A percentile compares a stretch with the other conserved stretches of the same genome.
These are phyloP conservation scores for Trichoderma koningii DNA, from an alignment of 2,329 filamentous ascomycete genomes.

Conservation along the genomic window DNA sequence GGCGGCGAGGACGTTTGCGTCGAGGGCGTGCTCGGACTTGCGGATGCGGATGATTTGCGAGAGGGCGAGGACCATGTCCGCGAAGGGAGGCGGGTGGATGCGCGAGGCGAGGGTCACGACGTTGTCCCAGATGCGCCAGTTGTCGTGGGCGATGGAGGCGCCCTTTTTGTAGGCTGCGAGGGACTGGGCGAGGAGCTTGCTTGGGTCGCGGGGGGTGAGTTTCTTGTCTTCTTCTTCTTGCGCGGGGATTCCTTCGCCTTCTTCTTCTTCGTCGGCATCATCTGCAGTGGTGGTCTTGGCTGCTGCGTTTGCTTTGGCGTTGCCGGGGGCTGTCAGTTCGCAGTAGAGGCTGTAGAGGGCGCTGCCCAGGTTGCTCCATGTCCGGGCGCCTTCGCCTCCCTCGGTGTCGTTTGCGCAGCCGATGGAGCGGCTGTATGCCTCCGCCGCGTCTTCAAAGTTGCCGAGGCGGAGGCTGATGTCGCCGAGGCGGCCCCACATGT, in stretches of 20 bases:
- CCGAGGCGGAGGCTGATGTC: constrained; percentile 81
- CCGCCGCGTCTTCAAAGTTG: constrained; percentile 75
- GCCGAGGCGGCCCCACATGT: constrained; percentile 87
- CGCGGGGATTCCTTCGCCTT: no score
- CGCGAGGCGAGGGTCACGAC: constrained; percentile 84
- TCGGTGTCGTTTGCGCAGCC: constrained; percentile 59
- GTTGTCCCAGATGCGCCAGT: constrained; percentile 96
- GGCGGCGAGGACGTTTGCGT: constrained; percentile 69
- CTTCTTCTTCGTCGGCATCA: constrained; percentile 32
- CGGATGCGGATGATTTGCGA: constrained; percentile 75
- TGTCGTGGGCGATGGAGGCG: constrained; percentile 77
- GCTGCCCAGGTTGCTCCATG: constrained; percentile 92
- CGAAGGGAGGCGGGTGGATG: constrained; percentile 71
- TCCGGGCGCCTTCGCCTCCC: constrained; percentile 86
- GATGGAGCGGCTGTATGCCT: constrained; percentile 82
- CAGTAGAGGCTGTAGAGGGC: constrained; percentile 72
- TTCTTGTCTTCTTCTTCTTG: constrained; percentile 31
- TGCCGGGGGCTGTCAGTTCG: constrained; percentile 49
- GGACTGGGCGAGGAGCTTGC: constrained; percentile 69
- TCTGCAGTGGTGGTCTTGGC: constrained; percentile 34
- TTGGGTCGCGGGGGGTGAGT: constrained; percentile 49
- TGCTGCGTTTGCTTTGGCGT: neutral
- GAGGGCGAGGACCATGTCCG: constrained; percentile 75
- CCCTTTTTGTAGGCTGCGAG: constrained; percentile 85
- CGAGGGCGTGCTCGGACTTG: constrained; percentile 75